Evolutionary conservation across 768 basidiomycete genomes (phyloP), one percentile per base, ranked within the genome.

Genomic region (Boletales sp.): DNA sequence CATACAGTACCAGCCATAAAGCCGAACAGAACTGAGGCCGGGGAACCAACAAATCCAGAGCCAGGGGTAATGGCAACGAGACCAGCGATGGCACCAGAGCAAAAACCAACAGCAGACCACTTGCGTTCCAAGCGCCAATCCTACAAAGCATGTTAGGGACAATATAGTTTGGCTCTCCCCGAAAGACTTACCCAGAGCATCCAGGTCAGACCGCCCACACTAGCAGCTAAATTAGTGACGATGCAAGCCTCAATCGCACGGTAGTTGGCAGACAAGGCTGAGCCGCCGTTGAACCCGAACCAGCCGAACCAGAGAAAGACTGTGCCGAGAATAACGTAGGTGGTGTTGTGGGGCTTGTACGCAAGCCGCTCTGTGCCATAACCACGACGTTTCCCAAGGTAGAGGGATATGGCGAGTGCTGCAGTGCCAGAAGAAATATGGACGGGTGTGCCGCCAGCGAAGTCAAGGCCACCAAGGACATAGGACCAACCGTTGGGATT

Each of bases 251-350:
- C 78, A 12, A 85, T 80, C 8, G 93, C 94, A 57, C 91, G 82
- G 52, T 94, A 72, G 69, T 93, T 95, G 35, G 94, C 93, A 21
- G 84, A 79, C 55, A 97, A 80, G 9, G 94, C 94, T 14, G 84
- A 87, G 19, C 95, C 95, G 8, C 94, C 94, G 68, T 94, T 94
- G 78, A 94, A 94, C 2, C 90, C 91, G 53, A 95, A 91, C 94
- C 94, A 97, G 5, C 89, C 89, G 50, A 92, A 90, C 92, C 93
- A 97, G 45, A 97, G 88, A 64, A 95, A 79, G 2, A 87, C 81
- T 0, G 95, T 98, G 10, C 95, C 95, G n/a, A 97, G 74, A 39
- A 97, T 76, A 53, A 97, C 91, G 62, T 94, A 94, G 21, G 86
- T 86, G 15, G 91, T 90, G 67, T 95, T 97, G 65, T 94, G 90